Evolutionary conservation across 2,329 filamentous ascomycete species (phyloP).

Genomic region (Fonsecaea multimorphosa): DNA sequence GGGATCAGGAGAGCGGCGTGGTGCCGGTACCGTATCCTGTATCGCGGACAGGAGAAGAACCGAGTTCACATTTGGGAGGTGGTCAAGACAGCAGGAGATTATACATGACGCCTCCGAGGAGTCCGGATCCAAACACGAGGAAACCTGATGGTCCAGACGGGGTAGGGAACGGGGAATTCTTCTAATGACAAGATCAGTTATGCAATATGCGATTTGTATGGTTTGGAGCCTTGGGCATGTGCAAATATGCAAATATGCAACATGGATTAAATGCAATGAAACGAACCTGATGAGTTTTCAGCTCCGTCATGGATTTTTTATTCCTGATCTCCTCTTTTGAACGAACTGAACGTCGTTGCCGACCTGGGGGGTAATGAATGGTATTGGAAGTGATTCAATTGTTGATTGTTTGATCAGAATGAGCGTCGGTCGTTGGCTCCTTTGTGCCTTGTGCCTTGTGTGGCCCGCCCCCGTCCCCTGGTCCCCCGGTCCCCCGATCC

Average conservation of each 20-base stretch:
- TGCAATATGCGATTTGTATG: not conserved
- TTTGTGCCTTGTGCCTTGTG: no score
- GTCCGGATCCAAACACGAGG: conserved; percentile 20
- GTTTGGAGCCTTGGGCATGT: not conserved
- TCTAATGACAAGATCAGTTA: conserved; percentile 15
- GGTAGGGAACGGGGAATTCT: conserved; percentile 19
- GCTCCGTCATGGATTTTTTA: not conserved
- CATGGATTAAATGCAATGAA: conserved; percentile 7
- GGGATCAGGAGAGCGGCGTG: conserved; percentile 25
- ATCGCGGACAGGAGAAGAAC: conserved; percentile 1
- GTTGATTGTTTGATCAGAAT: no score
- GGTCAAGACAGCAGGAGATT: conserved; percentile 18
- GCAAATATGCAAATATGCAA: no score
- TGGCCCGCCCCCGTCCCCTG: no score
- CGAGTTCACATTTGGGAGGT: conserved; percentile 6
- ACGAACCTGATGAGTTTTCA: conserved; percentile 5
- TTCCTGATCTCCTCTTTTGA: not conserved
- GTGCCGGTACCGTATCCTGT: conserved; percentile 20
- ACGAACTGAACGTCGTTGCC: no score
- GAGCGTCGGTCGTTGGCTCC: no score
- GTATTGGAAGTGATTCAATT: no score
- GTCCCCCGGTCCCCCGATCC: no score
- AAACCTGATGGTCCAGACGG: conserved; percentile 10
- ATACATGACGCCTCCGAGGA: conserved; percentile 27
- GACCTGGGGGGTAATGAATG: no score